These are phyloP conservation scores for Annulohypoxylon nitens DNA, from an alignment of 495 filamentous ascomycete species.

Conservation along the genomic window DNA sequence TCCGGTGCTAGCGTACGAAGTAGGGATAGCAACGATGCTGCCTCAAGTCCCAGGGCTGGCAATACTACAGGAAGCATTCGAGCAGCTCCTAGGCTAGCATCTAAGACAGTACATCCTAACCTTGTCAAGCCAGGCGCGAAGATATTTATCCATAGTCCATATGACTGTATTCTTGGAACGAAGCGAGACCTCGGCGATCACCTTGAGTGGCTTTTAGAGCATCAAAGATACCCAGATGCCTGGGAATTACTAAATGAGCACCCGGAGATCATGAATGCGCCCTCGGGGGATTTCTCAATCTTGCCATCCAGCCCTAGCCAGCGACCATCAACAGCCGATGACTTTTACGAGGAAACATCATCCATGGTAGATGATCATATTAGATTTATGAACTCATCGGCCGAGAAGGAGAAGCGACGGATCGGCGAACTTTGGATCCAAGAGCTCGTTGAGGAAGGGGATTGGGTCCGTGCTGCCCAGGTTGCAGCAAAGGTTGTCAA, in stretches of 20 bases:
- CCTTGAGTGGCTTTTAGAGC: conserved; percentile 84
- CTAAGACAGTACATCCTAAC: conserved; percentile 57
- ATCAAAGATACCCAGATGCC: conserved; percentile 81
- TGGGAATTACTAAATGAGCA: conserved; percentile 91
- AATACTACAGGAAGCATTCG: conserved; percentile 49
- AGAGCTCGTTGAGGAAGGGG: conserved; percentile 76
- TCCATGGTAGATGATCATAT: conserved; percentile 70
- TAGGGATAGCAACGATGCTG: conserved; percentile 69
- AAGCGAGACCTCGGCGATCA: conserved; percentile 88
- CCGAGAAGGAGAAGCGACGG: conserved; percentile 89
- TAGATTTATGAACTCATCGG: conserved; percentile 65
- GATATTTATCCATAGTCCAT: conserved; percentile 95
- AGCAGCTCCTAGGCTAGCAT: conserved; percentile 23
- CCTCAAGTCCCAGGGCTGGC: conserved; percentile 49
- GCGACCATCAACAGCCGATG: conserved; percentile 68
- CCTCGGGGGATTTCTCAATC: conserved; percentile 47
- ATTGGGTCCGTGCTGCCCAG: conserved; percentile 83
- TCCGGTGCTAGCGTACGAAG: conserved; percentile 88
- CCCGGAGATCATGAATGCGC: conserved; percentile 73
- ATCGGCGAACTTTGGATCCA: conserved; percentile 95
- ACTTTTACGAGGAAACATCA: conserved; percentile 83
- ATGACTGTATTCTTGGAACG: conserved; percentile 89
- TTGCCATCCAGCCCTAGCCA: conserved; percentile 64
- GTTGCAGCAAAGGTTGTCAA: conserved; percentile 84
- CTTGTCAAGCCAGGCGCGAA: conserved; percentile 79